Evolutionary conservation across 129 eudicot species (phyloP), one percentile per base, ranked within the genome.

Genomic region (Oenanthe sinensis): DNA sequence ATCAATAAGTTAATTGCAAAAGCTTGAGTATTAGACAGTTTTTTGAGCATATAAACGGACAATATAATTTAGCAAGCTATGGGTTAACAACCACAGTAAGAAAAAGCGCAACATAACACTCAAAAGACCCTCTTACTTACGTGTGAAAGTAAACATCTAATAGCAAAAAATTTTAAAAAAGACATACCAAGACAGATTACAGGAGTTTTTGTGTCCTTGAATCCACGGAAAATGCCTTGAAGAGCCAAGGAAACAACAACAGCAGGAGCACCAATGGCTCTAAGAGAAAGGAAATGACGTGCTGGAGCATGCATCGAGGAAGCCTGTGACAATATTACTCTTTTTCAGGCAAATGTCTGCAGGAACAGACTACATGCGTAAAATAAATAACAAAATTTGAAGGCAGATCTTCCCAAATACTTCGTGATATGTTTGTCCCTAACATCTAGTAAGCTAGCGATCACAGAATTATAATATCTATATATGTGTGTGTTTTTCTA

Each of bases 251-350:
- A 89, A 74, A 90, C 92, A 46, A 93, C 98, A 86, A 85, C 91
- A 33, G 98, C 98, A 78, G 98, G 98, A 75, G 98, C 98, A 86
- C 98, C 98, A 63, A 93, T 86, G 80, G 98, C 94, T 82, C 98
- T 85, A 47, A 93, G 88, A 62, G 88, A 74, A 77, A 93, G 90
- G 84, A 93, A 93, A 44, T 45, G 83, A 67, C 86, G 90, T 80
- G 98, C 98, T 52, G 91, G 94, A 79, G 81, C 85, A 75, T 89
- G 92, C 98, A 93, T 93, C 16, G 92, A 58, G 77, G 94, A 88
- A 78, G 84, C 88, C 98, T 90, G 89, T 78, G 40, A 75, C 17
- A 45, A 82, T 77, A n/a, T 46, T 24, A 7, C 68, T 15, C 28
- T 68, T 63, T 44, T 17, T 71, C 72, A 28, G 58, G 37, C 50